Evolutionary conservation across 2,329 filamentous ascomycete species (phyloP).

Genomic region (Drechslerella coelobrocha): DNA sequence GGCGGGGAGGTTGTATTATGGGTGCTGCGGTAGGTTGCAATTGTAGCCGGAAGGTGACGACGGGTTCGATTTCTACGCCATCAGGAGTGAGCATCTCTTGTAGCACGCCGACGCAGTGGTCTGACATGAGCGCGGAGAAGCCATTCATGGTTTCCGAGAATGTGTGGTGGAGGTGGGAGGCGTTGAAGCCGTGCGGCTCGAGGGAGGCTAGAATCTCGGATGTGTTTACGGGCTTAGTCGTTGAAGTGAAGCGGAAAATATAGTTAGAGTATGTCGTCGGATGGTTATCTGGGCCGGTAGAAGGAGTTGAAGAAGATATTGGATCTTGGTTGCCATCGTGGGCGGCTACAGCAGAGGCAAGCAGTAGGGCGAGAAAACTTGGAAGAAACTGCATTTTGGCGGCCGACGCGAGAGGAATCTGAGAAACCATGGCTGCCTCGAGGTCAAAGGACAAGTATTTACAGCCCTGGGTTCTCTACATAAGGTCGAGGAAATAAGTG

Average conservation of each 20-base stretch:
- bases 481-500: no score
- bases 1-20: conserved; percentile 3
- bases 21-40: neutral
- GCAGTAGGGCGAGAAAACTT: conserved; percentile 21
- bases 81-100: conserved; percentile 25
- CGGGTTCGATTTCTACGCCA: conserved; percentile 39
- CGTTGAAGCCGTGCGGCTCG: conserved; percentile 41
- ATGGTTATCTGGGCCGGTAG: conserved; percentile 3
- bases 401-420: neutral
- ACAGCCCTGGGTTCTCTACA: no score
- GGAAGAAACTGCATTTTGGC: conserved; percentile 15
- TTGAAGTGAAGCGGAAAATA: conserved; percentile 37
- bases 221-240: conserved; percentile 19
- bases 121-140: conserved; percentile 52
- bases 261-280: conserved; percentile 34
- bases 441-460: conserved; percentile 1
- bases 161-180: conserved; percentile 25
- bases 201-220: conserved; percentile 32
- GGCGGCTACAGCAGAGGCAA: conserved; percentile 18
- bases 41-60: conserved; percentile 17
- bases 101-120: conserved; percentile 51
- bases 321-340: conserved; percentile 18
- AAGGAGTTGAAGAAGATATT: conserved; percentile 1
- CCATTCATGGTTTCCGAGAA: conserved; percentile 51
- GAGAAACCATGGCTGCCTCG: neutral